Base-by-base conservation (phyloP, 2,329 filamentous ascomycete species). In the Fusarium solani-melongenae region DNA sequence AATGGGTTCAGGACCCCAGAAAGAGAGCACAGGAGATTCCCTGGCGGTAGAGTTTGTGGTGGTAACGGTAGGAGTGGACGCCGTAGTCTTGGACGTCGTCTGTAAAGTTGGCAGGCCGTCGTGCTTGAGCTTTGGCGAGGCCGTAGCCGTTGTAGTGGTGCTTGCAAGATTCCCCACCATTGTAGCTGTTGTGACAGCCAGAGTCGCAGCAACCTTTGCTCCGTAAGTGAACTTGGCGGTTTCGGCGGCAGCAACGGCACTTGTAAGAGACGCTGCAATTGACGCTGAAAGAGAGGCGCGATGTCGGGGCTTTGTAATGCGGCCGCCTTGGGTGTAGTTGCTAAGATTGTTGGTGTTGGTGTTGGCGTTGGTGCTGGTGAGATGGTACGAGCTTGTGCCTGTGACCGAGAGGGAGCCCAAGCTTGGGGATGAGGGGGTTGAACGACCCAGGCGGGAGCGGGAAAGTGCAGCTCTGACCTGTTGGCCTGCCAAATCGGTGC, bases 1-100 rank as follows among this genome's bases (percentile, higher is more conserved):
- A 22, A 90, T 86, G 10, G 87, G 87, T 74, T 89, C 86, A 15
- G 86, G 85, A 77, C 88, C 88, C 84, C 88, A 90, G 72, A 89
- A 89, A 2, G 87, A 89, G 56, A 89, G 80, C 58, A 88, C 85
- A 20, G 87, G 87, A 10, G 85, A 83, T 65, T 88, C 86, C 81
- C 86, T 86, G 77, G 78, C 76, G 41, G 72, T 63, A 29, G 76
- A 69, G 22, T 33, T 53, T n/a, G 76, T 61, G 15, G 71, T 59
- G 38, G 41, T 60, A 22, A 68, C 44, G 15, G 51, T 66, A 10
- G 74, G 68, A 10, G 63, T 68, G 11, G 68, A 69, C 20, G 60
- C 58, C 29, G 64, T 61, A 15, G 68, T 51, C 61, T 62, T 64
- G 9, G 64, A 27, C 17, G 68, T 72, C 51, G 67, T 62, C 4